Evolutionary conservation across 1,284 basidiomycete genomes (phyloP), one percentile per base, ranked within the genome.

Genomic region (Sporisorium iseilematis-ciliati): DNA sequence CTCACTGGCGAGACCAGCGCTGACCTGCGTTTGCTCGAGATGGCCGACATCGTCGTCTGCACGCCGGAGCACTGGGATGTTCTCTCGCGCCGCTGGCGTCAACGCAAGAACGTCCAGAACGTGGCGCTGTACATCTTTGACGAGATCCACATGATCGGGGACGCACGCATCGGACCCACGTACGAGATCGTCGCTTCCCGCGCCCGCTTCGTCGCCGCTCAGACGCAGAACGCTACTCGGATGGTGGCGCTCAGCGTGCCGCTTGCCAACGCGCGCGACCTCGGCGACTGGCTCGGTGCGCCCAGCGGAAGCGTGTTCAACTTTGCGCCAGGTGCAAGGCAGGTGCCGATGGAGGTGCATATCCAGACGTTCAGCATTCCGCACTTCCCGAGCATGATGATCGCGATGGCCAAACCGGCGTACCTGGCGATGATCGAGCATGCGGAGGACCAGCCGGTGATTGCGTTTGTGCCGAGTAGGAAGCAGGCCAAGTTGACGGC

Each of bases 321-420:
- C 87, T 97, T 99, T 87, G 93, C 94, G 0, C 95, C 95, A 0
- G 92, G 93, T 80, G 94, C 96, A 20, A 92, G 96, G 33, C 95
- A 95, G 2, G 88, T 97, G 3, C 95, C 97, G 68, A 92, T 99
- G 90, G 95, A 99, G 78, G 96, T 99, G 52, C 96, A 99, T 82
- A 87, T 99, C 8, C 96, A 98, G 84, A 94, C 92, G 50, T 99
- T 97, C 88, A 91, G 90, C 49, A 93, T 97, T 46, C 93, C 95
- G 11, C 97, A 99, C 83, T 98, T 97, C 90, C 95, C 97, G 0
- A 97, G 94, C 0, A 88, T 99, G 59, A 99, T 99, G 96, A 93
- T 99, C 65, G 90, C 95, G 35, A 99, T 99, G 97, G 96, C 95
- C 26, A 99, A 99, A 85, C 97, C 96, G 0, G 93, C 95, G 0